These are phyloP conservation scores for Calonectria montana DNA, from an alignment of 2,329 filamentous ascomycete genomes.

Conservation along the genomic window DNA sequence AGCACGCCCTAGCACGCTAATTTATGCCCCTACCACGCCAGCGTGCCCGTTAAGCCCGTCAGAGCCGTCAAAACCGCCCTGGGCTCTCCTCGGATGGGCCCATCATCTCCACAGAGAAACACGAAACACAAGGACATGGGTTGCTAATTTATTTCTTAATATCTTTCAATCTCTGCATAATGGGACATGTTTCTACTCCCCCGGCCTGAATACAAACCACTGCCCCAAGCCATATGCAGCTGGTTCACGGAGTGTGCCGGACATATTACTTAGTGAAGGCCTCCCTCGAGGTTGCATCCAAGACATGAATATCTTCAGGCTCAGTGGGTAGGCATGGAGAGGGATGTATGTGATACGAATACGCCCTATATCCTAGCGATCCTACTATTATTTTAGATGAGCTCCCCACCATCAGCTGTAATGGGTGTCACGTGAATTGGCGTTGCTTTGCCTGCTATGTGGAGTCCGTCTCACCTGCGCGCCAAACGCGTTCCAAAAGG, in stretches of 20 bases:
- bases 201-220: conserved; percentile 3
- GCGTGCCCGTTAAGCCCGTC: conserved; percentile 10
- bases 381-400: conserved; percentile 21
- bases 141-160: conserved; percentile 11
- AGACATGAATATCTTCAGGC: background rate
- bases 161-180: conserved; percentile 1
- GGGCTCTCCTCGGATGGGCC: background rate
- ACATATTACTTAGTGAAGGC: background rate
- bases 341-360: conserved; percentile 8
- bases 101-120: conserved; percentile 21
- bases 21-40: conserved; percentile 4
- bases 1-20: conserved; percentile 13
- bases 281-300: conserved; percentile 19
- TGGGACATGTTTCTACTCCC: background rate
- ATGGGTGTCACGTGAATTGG: conserved; percentile 39
- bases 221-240: background rate
- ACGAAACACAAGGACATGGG: conserved; percentile 12
- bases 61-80: background rate
- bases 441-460: conserved; percentile 28
- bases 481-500: conserved; percentile 30
- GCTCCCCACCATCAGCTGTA: conserved; percentile 10
- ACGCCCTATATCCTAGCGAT: conserved; percentile 15
- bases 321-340: background rate
- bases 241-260: background rate
- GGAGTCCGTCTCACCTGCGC: conserved; percentile 6